Percentiles rank a stretch among this genome's conserved stretches.
Conservation (phyloP, 345 rosid species). For the Firmiana major region DNA sequence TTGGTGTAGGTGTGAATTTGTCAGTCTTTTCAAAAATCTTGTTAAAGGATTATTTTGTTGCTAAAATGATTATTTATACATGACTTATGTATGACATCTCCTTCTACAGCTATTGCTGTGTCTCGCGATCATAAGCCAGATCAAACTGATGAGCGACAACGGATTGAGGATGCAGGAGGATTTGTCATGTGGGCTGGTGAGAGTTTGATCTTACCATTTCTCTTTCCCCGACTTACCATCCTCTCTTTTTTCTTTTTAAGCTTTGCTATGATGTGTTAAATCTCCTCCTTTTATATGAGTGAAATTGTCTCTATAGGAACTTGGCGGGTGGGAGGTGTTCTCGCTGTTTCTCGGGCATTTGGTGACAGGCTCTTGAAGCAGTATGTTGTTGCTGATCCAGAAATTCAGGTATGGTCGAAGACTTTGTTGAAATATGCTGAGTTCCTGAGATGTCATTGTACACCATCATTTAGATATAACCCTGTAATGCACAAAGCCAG, state of each 20-base stretch:
- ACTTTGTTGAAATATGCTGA: background rate
- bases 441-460: background rate
- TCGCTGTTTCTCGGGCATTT: slow-evolving; percentile 99
- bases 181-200: slow-evolving; percentile 99
- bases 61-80: background rate
- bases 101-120: slow-evolving; percentile 75
- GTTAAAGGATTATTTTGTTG: background rate
- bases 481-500: background rate
- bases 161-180: slow-evolving; percentile 99
- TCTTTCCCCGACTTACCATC: background rate
- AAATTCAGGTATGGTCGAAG: slow-evolving; percentile 61
- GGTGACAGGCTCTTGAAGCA: slow-evolving; percentile 97
- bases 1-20: background rate
- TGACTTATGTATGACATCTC: background rate
- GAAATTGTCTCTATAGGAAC: slow-evolving; percentile 53
- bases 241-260: background rate
- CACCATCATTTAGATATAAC: background rate
- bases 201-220: slow-evolving; percentile 4
- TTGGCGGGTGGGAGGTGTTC: slow-evolving; percentile 99
- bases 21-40: slow-evolving; percentile 1
- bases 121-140: slow-evolving; percentile 99
- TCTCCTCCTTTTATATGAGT: slow-evolving; percentile 1
- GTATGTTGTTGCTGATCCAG: slow-evolving; percentile 99
- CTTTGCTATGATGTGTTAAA: background rate
- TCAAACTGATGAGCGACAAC: slow-evolving; percentile 93